These are phyloP conservation scores for Eruca vesicaria DNA, from an alignment of 441 rosid genomes.

Conservation along the genomic window DNA sequence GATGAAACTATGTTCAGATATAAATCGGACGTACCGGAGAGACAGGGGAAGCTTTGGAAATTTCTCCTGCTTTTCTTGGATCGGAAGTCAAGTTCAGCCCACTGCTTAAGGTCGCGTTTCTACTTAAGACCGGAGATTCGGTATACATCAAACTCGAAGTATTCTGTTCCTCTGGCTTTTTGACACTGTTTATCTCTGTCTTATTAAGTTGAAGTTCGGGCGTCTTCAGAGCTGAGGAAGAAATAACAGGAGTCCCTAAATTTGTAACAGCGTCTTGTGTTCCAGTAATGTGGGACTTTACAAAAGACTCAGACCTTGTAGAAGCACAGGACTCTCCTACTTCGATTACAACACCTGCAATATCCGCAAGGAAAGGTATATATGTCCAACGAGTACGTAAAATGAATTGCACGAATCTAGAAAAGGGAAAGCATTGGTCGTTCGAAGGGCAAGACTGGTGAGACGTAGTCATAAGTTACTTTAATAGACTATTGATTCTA, in stretches of 20 bases:
- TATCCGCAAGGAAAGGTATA: constrained; percentile 5
- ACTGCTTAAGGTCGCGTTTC: constrained; percentile 44
- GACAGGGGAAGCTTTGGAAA: constrained; percentile 44
- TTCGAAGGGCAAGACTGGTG: constrained; percentile 6
- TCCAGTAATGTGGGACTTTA: constrained; percentile 35
- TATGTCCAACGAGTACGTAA: background rate
- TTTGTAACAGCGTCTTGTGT: constrained; percentile 37
- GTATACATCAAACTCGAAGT: constrained; percentile 32
- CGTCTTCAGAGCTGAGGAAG: constrained; percentile 27
- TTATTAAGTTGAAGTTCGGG: constrained; percentile 45
- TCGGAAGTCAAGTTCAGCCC: constrained; percentile 60
- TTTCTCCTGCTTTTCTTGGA: constrained; percentile 46
- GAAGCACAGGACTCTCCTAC: constrained; percentile 32
- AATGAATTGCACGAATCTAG: background rate
- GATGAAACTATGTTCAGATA: constrained; percentile 1
- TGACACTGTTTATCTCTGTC: constrained; percentile 39
- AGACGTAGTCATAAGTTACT: constrained; percentile 8
- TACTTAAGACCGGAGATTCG: constrained; percentile 43
- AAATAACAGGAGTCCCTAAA: constrained; percentile 45
- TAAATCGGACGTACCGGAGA: constrained; percentile 41
- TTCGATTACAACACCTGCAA: constrained; percentile 38
- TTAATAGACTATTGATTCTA: background rate
- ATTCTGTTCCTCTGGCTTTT: constrained; percentile 38
- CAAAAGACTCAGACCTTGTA: constrained; percentile 37
- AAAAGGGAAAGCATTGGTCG: background rate